These are phyloP conservation scores for Trichoderma koningiopsis DNA, from an alignment of 2,329 filamentous ascomycete species.

Conservation along the genomic window DNA sequence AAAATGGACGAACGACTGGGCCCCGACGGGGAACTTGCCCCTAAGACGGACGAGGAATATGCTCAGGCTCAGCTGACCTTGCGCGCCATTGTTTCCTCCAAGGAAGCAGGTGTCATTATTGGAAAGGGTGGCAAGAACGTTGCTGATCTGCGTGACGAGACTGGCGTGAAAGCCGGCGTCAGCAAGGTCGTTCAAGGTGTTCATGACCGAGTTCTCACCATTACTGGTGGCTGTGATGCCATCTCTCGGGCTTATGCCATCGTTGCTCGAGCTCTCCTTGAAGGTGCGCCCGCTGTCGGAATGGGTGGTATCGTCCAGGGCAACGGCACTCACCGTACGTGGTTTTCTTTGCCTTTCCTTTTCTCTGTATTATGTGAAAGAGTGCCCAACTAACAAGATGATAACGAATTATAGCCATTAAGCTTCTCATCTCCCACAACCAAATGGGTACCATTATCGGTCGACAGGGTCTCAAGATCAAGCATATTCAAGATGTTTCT, in stretches of 20 bases:
- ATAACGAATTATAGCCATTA: slow-evolving; percentile 67
- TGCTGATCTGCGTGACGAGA: slow-evolving; percentile 94
- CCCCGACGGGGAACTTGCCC: slow-evolving; percentile 74
- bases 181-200: slow-evolving; percentile 99
- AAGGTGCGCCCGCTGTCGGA: slow-evolving; percentile 91
- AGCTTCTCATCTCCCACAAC: slow-evolving; percentile 97
- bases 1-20: slow-evolving; percentile 68
- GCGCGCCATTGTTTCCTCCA: slow-evolving; percentile 96
- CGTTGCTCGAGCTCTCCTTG: slow-evolving; percentile 86
- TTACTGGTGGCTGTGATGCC: slow-evolving; percentile 85
- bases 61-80: slow-evolving; percentile 89
- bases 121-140: slow-evolving; percentile 99
- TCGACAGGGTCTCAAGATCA: slow-evolving; percentile 95
- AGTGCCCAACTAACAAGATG: not conserved
- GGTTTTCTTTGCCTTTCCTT: not conserved
- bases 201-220: slow-evolving; percentile 94
- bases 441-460: slow-evolving; percentile 99
- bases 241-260: slow-evolving; percentile 92
- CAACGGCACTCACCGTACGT: slow-evolving; percentile 88
- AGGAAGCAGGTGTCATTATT: slow-evolving; percentile 98
- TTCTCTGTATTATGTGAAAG: not conserved
- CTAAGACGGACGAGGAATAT: slow-evolving; percentile 97
- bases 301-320: slow-evolving; percentile 89
- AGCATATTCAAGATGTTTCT: slow-evolving; percentile 96
- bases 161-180: slow-evolving; percentile 94